Evolutionary conservation across 2,329 filamentous ascomycete genomes (phyloP), one percentile per base, ranked within the genome.

Genomic region (Pestalotiopsis sp.): DNA sequence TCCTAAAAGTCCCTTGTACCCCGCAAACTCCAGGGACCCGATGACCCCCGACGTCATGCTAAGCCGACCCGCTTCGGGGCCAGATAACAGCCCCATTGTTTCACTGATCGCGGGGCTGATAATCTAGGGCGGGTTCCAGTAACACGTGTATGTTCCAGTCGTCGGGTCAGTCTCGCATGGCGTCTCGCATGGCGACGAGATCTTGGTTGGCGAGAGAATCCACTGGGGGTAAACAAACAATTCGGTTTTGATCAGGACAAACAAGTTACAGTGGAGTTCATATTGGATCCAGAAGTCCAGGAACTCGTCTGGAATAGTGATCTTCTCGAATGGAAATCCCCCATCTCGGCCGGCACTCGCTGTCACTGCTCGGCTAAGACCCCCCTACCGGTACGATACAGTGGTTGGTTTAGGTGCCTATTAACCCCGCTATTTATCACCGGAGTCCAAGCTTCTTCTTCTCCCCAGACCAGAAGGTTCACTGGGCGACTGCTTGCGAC

Each of bases 51-150:
- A 62, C 59, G 59, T 62, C 61, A 45, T 52, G 41, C 20, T 49
- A 45, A 59, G 3, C 9, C 14, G 61, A 23, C 61, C 59, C 59
- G 36, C 59, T 36, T 31, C n/a, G 38, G 36, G 31, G 20, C 23
- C n/a, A 20, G 13, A 64, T 52, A 20, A 14, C 14, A 52, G 61
- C 25, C 31, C 61, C 61, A 49, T 64, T 64, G 40, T 64, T 64
- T 64, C 38, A 64, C 61, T 23, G 20, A 25, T 64, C 61, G 61
- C 61, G 61, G 61, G 61, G 61, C 61, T 64, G 38, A 64, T 62
- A n/a, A 25, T 62, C 59, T 36, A 62, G 27, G 62, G 41, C 62
- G 14, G 25, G 62, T 14, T 27, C 57, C 57, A 60, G 20, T 23
- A 49, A 25, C 41, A 49, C 62, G 40, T 40, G 27, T 52, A 11